A percentile compares a stretch with the other conserved stretches of the same genome.
Conservation (phyloP, 2,329 filamentous ascomycete species). For the Chaetomium olivaceum region DNA sequence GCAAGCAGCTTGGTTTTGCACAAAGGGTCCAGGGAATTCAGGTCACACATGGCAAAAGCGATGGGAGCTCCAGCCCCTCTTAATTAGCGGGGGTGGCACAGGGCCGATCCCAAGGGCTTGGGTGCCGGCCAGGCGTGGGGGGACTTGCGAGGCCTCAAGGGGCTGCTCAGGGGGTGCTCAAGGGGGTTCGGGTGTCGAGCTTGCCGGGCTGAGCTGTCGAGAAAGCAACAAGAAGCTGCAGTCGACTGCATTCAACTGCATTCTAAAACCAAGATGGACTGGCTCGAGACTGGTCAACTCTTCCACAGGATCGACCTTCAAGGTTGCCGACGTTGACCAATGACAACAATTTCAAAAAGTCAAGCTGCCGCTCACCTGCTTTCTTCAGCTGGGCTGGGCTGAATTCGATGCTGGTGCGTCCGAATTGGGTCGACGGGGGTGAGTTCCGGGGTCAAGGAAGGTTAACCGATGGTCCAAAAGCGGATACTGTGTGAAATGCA, state of each 20-base stretch:
- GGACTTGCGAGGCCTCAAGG: neutral
- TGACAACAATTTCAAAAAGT: neutral
- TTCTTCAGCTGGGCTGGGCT: neutral
- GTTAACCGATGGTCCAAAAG: neutral
- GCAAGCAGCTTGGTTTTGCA: neutral
- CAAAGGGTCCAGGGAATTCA: neutral
- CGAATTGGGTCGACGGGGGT: neutral
- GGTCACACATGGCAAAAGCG: neutral
- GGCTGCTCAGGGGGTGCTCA: neutral
- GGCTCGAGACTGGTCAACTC: neutral
- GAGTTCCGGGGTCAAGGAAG: neutral
- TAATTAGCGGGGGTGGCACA: neutral
- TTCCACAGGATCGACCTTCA: neutral
- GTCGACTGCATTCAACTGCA: neutral
- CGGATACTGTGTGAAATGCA: neutral
- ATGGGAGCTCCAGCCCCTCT: neutral
- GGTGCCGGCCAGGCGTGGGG: neutral
- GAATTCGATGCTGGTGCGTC: neutral
- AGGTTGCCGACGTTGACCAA: neutral
- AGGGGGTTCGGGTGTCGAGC: neutral
- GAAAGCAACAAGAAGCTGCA: neutral
- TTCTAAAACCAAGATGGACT: neutral
- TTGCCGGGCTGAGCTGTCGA: neutral
- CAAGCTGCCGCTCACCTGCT: neutral
- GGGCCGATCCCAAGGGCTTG: neutral